Base-by-base conservation (phyloP, 2,329 filamentous ascomycete species). In the Colletotrichum truncatum region DNA sequence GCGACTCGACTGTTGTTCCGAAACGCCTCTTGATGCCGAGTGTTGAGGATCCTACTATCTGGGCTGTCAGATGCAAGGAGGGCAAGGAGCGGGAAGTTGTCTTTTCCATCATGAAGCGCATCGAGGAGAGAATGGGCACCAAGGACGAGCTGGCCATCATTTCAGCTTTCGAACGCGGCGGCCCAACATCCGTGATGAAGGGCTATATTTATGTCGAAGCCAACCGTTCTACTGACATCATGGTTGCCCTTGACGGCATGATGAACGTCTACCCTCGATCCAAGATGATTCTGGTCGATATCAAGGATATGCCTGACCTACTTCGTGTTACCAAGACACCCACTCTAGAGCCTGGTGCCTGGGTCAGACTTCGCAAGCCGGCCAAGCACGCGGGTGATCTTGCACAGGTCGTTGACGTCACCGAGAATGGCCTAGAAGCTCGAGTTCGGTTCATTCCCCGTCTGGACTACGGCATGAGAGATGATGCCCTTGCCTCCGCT, bases 261-360 rank as follows among this genome's bases (percentile, higher is more conserved):
- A 87, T 93, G 67, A 94, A 97, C 74, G 92, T 97, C 36, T 99
- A 98, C 76, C 93, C 95, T 57, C 89, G 93, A 61, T 91, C 89
- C 26, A 96, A 94, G 78, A 91, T 96, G 81, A 88, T 94, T 45
- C 83, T 98, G 54, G 93, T 99, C 41, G 93, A 96, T 51, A 94
- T 98, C 73, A 97, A 97, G 77, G 96, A 99, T 78, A 97, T 98
- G 90, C 95, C 96, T 2, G 96, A 98, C 78, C 86, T 99, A n/a
- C 85, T 99, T 16, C 89, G 94, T 54, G 93, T 97, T 26, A 90
- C 89, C 66, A 97, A 97, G 81, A 95, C 92, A 3, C 92, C 94
- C 49, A 89, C 90, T 25, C 83, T 99, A 32, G 89, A 96, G 71
- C 92, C 91, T 9, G 95, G 95, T 68, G 93, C 93, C 36, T 99